These are phyloP conservation scores for Letharia columbiana DNA, from an alignment of 495 filamentous ascomycete genomes.

Conservation along the genomic window DNA sequence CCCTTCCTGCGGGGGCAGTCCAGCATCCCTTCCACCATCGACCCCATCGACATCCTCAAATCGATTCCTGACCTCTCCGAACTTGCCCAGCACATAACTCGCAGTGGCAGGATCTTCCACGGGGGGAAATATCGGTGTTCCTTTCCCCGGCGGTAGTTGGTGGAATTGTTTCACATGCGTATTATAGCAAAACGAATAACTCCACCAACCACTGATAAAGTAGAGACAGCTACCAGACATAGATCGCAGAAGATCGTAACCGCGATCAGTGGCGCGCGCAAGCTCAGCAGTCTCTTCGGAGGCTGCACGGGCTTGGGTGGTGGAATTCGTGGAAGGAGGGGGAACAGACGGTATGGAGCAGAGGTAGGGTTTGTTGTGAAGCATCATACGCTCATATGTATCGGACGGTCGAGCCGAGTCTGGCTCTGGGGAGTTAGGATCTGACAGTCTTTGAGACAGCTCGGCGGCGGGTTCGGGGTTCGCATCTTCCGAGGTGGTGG, in stretches of 20 bases:
- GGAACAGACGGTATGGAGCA: slow-evolving; percentile 75
- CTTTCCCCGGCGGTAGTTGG: slow-evolving; percentile 54
- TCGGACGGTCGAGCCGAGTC: slow-evolving; percentile 27
- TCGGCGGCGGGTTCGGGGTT: slow-evolving; percentile 21
- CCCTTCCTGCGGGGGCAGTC: slow-evolving; percentile 20
- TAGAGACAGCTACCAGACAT: slow-evolving; percentile 86
- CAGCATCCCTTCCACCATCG: slow-evolving; percentile 32
- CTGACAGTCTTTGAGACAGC: slow-evolving; percentile 15
- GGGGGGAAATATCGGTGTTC: slow-evolving; percentile 61
- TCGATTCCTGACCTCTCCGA: slow-evolving; percentile 25
- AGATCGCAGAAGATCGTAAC: slow-evolving; percentile 81
- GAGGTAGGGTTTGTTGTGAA: slow-evolving; percentile 63
- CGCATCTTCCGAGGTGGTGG: slow-evolving; percentile 27
- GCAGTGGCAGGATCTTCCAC: slow-evolving; percentile 65
- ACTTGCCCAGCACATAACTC: slow-evolving; percentile 71
- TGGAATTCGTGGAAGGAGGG: slow-evolving; percentile 46
- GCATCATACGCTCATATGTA: slow-evolving; percentile 64
- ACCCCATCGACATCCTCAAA: slow-evolving; percentile 18
- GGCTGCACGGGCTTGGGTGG: slow-evolving; percentile 46
- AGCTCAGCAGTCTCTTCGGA: slow-evolving; percentile 80
- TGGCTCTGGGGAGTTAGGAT: slow-evolving; percentile 18
- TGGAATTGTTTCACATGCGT: slow-evolving; percentile 87
- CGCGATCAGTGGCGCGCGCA: slow-evolving; percentile 69
- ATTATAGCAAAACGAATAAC: slow-evolving; percentile 91
- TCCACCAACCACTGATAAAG: slow-evolving; percentile 92